Evolutionary conservation across 768 basidiomycete genomes (phyloP).

Genomic region (Lentinula raphanica): DNA sequence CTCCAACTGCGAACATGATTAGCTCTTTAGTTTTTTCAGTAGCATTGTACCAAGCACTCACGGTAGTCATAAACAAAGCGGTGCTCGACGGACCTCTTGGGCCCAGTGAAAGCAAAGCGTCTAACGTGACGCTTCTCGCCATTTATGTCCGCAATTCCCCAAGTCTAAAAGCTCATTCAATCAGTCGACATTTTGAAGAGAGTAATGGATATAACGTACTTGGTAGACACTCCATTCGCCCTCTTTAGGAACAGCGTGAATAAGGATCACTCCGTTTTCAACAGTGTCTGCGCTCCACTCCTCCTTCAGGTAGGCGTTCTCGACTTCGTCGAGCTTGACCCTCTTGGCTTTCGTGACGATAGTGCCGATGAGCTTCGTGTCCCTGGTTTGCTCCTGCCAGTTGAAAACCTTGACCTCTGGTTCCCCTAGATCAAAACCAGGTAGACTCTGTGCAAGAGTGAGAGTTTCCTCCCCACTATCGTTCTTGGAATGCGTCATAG

Average conservation of each 20-base stretch:
- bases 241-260: constrained; percentile 27
- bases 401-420: constrained; percentile 14
- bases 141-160: constrained; percentile 9
- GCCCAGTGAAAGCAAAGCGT: constrained; percentile 3
- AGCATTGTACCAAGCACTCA: neutral
- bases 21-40: too few relatives aligned
- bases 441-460: constrained; percentile 46
- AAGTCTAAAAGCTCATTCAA: constrained; percentile 2
- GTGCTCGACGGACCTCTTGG: neutral
- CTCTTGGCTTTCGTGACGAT: constrained; percentile 52
- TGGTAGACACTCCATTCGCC: constrained; percentile 35
- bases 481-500: constrained; percentile 60
- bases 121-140: constrained; percentile 6
- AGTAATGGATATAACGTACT: constrained; percentile 3
- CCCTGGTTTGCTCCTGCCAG: constrained; percentile 53
- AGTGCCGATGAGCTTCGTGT: constrained; percentile 58
- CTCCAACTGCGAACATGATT: too few relatives aligned
- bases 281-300: constrained; percentile 37
- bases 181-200: neutral
- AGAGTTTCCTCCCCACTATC: constrained; percentile 57
- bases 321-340: constrained; percentile 40
- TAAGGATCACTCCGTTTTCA: constrained; percentile 34
- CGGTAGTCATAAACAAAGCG: constrained; percentile 13
- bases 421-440: neutral
- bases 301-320: constrained; percentile 37